These are phyloP conservation scores for Macadamia integrifolia DNA, from an alignment of 164 flowering plant species.

Conservation along the genomic window DNA sequence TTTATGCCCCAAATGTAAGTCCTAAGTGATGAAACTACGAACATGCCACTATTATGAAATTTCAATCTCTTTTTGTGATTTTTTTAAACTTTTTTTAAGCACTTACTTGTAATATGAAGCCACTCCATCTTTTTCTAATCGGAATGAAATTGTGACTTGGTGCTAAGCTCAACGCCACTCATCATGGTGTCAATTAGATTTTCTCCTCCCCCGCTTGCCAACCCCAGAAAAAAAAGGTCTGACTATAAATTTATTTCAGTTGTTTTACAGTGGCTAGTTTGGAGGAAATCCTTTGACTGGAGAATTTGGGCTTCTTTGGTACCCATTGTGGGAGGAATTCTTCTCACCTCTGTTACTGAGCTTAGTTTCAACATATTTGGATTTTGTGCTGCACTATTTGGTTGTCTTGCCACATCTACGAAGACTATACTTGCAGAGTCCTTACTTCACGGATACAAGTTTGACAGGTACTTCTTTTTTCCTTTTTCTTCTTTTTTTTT, in stretches of 20 bases:
- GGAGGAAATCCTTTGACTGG: conserved; percentile 88
- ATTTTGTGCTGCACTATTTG: conserved; percentile 88
- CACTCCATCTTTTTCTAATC: no score
- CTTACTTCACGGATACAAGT: conserved; percentile 89
- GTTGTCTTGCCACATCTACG: conserved; percentile 94
- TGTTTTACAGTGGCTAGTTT: conserved; percentile 90
- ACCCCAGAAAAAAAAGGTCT: background rate
- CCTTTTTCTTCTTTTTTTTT: background rate
- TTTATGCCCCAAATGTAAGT: no score
- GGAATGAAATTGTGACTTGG: no score
- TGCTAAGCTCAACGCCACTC: no score
- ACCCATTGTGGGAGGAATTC: conserved; percentile 96
- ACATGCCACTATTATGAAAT: no score
- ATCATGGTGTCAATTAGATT: no score
- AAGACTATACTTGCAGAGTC: conserved; percentile 98
- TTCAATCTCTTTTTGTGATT: background rate
- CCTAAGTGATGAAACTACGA: no score
- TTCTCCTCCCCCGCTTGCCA: no score
- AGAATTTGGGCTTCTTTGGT: conserved; percentile 87
- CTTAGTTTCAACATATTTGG: conserved; percentile 89
- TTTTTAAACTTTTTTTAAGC: background rate
- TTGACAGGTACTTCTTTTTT: conserved; percentile 62
- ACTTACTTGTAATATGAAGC: no score
- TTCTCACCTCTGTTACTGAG: conserved; percentile 89
- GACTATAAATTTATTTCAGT: conserved; percentile 40